Evolutionary conservation across 108 stramenopile genomes (phyloP).

Genomic region (Skeletonema menzelii): DNA sequence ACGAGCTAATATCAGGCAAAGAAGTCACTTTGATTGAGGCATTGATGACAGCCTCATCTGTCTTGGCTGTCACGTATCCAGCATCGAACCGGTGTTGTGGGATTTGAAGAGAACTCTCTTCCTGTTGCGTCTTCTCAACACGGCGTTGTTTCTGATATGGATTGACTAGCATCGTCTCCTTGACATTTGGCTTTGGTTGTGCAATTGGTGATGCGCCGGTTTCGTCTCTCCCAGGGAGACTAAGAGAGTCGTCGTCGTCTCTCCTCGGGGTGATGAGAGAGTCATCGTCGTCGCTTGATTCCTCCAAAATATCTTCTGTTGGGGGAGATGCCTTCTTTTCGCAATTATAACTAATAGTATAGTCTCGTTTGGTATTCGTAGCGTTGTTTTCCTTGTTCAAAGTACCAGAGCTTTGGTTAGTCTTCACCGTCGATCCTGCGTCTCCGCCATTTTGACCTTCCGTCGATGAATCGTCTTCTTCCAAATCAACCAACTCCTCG

Average conservation of each 20-base stretch:
- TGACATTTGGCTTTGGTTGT: background rate
- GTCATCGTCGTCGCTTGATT: slow-evolving; percentile 26
- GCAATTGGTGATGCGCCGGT: background rate
- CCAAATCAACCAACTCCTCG: slow-evolving; percentile 29
- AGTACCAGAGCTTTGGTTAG: background rate
- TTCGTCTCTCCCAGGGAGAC: background rate
- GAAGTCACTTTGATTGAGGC: background rate
- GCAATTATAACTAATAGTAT: slow-evolving; percentile 33
- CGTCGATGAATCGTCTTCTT: slow-evolving; percentile 9
- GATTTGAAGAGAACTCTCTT: background rate
- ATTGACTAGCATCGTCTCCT: background rate
- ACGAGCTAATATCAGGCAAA: slow-evolving; percentile 13
- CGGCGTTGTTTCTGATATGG: slow-evolving; percentile 14
- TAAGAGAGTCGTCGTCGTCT: background rate
- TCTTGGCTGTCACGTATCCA: background rate
- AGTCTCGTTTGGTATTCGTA: slow-evolving; percentile 8
- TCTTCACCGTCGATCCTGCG: background rate
- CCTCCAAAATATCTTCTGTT: slow-evolving; percentile 12
- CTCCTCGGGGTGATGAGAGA: background rate
- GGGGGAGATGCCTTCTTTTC: slow-evolving; percentile 24
- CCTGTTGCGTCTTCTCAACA: background rate
- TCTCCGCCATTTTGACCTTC: background rate
- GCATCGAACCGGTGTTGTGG: background rate
- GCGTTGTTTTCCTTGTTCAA: background rate
- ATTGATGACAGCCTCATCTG: background rate